Percentiles rank a stretch among this genome's conserved stretches.
These are phyloP conservation scores for Microascus cirrosus DNA, from an alignment of 2,329 filamentous ascomycete genomes.

Conservation along the genomic window DNA sequence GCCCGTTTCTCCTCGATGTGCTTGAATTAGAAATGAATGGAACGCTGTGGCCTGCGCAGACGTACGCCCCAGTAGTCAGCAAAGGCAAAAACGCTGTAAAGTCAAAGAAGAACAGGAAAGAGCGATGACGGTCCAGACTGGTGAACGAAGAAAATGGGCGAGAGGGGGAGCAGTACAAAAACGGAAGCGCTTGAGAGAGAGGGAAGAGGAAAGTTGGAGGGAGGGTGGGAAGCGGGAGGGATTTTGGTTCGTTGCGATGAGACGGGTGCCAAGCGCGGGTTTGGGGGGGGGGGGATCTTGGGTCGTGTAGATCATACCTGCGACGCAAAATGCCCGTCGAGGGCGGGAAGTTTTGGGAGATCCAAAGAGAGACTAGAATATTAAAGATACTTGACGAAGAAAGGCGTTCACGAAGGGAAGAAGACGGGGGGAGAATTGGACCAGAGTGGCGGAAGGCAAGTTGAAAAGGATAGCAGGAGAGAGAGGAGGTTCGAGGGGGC, in stretches of 20 bases:
- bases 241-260: conserved; percentile 1
- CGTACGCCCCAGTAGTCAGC: neutral
- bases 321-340: conserved; percentile 19
- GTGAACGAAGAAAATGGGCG: conserved; percentile 1
- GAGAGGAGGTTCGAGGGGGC: neutral
- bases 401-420: too few relatives aligned
- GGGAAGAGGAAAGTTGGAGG: conserved; percentile 8
- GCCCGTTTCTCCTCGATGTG: neutral
- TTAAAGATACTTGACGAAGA: too few relatives aligned
- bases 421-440: too few relatives aligned
- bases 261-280: conserved; percentile 11
- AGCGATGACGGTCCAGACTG: conserved; percentile 2
- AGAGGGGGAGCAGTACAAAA: conserved; percentile 4
- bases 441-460: too few relatives aligned
- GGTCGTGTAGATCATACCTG: conserved; percentile 29
- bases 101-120: conserved; percentile 6
- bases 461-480: too few relatives aligned
- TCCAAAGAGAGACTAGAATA: neutral
- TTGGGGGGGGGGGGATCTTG: conserved; percentile 26
- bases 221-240: conserved; percentile 1
- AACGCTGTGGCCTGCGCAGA: conserved; percentile 1
- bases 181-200: conserved; percentile 10
- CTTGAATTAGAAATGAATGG: conserved; percentile 1
- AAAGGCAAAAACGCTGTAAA: conserved; percentile 1
- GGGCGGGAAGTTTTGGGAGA: neutral